These are phyloP conservation scores for Penicillium diatomitis DNA, from an alignment of 495 filamentous ascomycete species.

Conservation along the genomic window DNA sequence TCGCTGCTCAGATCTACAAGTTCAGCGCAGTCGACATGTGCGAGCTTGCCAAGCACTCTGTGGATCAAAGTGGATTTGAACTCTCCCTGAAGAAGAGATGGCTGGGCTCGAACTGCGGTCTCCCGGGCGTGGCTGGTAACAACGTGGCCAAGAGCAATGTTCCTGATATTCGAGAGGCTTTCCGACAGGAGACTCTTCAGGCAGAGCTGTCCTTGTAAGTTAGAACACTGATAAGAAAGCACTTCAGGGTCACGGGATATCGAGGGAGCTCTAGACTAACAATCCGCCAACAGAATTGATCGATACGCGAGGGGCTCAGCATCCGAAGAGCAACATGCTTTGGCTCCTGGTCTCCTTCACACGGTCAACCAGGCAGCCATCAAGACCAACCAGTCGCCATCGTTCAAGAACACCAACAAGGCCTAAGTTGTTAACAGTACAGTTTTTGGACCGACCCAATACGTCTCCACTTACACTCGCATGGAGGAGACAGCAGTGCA, in stretches of 20 bases:
- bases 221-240: neutral
- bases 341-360: slow-evolving; percentile 11
- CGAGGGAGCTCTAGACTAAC: too few species aligned
- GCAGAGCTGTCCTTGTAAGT: slow-evolving; percentile 77
- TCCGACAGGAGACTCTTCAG: slow-evolving; percentile 71
- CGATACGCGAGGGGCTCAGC: slow-evolving; percentile 15
- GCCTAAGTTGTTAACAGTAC: too few species aligned
- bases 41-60: slow-evolving; percentile 91
- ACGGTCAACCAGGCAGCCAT: slow-evolving; percentile 10
- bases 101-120: slow-evolving; percentile 67
- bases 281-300: slow-evolving; percentile 17
- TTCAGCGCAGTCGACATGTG: slow-evolving; percentile 97
- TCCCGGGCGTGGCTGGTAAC: slow-evolving; percentile 72
- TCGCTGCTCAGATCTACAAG: slow-evolving; percentile 97
- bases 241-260: too few species aligned
- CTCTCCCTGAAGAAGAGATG: slow-evolving; percentile 78
- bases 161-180: slow-evolving; percentile 82
- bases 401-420: neutral
- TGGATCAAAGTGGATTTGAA: slow-evolving; percentile 91
- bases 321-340: slow-evolving; percentile 8
- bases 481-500: too few species aligned
- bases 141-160: slow-evolving; percentile 93
- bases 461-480: too few species aligned
- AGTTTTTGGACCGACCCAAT: too few species aligned
- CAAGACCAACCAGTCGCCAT: slow-evolving; percentile 1